Base-by-base conservation (phyloP, 352 stramenopile genomes). In the Globisporangium okanoganense region DNA sequence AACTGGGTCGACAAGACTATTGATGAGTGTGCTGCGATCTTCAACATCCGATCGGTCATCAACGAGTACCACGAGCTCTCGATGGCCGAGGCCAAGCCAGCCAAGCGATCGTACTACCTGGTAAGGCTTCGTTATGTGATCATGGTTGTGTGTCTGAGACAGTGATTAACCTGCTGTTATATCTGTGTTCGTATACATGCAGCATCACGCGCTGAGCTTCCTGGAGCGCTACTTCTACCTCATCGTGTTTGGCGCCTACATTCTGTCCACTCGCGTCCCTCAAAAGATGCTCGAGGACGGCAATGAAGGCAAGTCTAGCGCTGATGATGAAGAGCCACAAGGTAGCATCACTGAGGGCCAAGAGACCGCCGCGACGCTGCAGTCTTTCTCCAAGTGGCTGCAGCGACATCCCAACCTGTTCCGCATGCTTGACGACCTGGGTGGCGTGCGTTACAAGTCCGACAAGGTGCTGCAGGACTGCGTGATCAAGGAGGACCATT, bases 401-500 rank as follows among this genome's bases (percentile, higher is more conserved):
- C 80, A 92, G 61, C 66, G 81, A 35, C 81, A 90, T 55, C 77
- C 83, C 2, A 83, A 81, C 27, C 51, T 92, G 13, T 95, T 92
- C 48, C 84, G 82, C 0, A 53, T 95, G 22, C 61, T 95, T 12
- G 79, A 96, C 54, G 79, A 90, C 54, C 49, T 94, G 24, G 85
- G 82, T 20, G 81, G 83, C 20, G 85, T 93, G 13, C 82, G 82
- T 45, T 95, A 94, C 63, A 83, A 88, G 35, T 92, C 82, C 0
- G 82, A 94, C 57, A 86, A 92, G 31, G 81, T 96, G 22, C 65
- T 96, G 14, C 67, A 87, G 20, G 72, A 88, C 52, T 87, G 79
- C 33, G 87, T 96, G 41, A 72, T 97, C 49, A 96, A 96, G 52
- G 85, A 91, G 61, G 90, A 97, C 47, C 89, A 97, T 53, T 96